phyloP scores from a whole-genome alignment of 805 yeast genomes.

The Yarrowia hollandica region DNA sequence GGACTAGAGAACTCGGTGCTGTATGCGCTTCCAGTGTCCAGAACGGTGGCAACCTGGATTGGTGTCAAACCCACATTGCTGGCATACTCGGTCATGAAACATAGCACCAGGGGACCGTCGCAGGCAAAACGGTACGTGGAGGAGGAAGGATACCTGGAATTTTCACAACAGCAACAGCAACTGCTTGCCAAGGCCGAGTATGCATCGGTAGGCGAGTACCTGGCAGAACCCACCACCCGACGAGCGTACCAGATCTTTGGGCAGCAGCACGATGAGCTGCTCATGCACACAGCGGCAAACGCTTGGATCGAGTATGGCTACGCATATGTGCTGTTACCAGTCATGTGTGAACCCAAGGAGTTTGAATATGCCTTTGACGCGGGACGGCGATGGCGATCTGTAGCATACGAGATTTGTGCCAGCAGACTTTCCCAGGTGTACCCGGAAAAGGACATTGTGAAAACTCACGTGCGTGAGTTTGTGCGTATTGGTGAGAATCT shows the following conservation, averaged over 20 bases:
- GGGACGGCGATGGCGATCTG: conserved; percentile 3
- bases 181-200: not conserved
- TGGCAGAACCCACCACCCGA: conserved; percentile 1
- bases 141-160: conserved; percentile 9
- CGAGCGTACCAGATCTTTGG: conserved; percentile 22
- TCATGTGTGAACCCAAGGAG: conserved; percentile 23
- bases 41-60: conserved; percentile 16
- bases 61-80: conserved; percentile 5
- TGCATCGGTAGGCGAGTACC: conserved; percentile 1
- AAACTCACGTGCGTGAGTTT: not conserved
- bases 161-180: conserved; percentile 8
- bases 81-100: conserved; percentile 20
- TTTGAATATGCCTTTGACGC: conserved; percentile 16
- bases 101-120: not conserved
- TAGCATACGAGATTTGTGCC: conserved; percentile 6
- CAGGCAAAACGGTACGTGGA: conserved; percentile 11
- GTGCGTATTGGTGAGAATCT: not conserved
- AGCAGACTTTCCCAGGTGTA: not conserved
- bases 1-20: conserved; percentile 16
- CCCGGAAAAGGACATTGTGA: conserved; percentile 3
- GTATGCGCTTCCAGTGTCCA: not conserved
- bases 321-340: conserved; percentile 2
- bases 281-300: conserved; percentile 8
- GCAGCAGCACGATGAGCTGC: conserved; percentile 6
- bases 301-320: conserved; percentile 18